Evolutionary conservation across 495 filamentous ascomycete species (phyloP).

Genomic region (Annulohypoxylon stygium): DNA sequence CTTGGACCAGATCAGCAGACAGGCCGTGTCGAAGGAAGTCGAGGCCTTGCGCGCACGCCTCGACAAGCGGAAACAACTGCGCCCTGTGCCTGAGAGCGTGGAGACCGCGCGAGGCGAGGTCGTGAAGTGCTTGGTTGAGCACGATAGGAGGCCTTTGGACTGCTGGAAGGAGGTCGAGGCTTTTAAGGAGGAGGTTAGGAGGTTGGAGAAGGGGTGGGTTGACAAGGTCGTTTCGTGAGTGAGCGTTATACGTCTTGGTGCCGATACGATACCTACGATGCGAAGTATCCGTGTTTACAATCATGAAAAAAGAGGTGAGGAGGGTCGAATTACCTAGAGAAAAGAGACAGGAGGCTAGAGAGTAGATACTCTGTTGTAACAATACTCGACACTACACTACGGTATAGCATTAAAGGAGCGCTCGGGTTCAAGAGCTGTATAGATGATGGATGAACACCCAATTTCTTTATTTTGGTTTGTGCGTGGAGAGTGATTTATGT

Average conservation of each 20-base stretch:
- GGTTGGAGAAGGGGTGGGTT: constrained; percentile 87
- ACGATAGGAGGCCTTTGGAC: constrained; percentile 91
- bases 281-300: background rate
- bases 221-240: constrained; percentile 77
- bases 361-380: constrained; percentile 42
- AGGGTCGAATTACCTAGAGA: background rate
- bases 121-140: constrained; percentile 82
- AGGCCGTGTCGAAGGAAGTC: constrained; percentile 72
- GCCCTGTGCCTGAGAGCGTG: constrained; percentile 70
- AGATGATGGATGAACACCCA: constrained; percentile 35
- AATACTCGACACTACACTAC: constrained; percentile 46
- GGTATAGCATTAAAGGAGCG: constrained; percentile 46
- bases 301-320: no score
- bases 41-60: constrained; percentile 79
- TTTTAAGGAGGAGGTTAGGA: constrained; percentile 88
- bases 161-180: constrained; percentile 95
- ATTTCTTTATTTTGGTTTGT: constrained; percentile 1
- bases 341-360: background rate
- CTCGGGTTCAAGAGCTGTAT: constrained; percentile 45
- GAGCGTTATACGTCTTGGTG: constrained; percentile 10
- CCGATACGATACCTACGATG: background rate
- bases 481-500: constrained; percentile 35
- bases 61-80: constrained; percentile 78
- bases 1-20: constrained; percentile 46
- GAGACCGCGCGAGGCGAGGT: constrained; percentile 81